Evolutionary conservation across 805 yeast species (phyloP).

Genomic region (Suhomyces sp.): DNA sequence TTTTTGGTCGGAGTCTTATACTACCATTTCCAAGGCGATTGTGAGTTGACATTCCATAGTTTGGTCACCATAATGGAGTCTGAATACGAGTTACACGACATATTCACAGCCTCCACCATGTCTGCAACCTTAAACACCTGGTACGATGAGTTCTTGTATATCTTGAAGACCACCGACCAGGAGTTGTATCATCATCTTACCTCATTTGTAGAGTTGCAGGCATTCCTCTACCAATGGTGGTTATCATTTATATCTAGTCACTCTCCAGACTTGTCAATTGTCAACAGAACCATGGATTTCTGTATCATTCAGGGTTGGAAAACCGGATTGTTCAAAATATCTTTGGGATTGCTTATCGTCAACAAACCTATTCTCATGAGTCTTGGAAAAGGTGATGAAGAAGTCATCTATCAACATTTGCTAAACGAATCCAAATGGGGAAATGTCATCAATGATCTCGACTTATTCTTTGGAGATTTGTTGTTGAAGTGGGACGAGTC

Average conservation of each 20-base stretch:
- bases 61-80: constrained; percentile 59
- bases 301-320: constrained; percentile 55
- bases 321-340: constrained; percentile 52
- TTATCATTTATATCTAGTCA: constrained; percentile 58
- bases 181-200: constrained; percentile 45
- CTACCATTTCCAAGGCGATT: constrained; percentile 33
- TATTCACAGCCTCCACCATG: constrained; percentile 50
- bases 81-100: constrained; percentile 49
- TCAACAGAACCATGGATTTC: constrained; percentile 51
- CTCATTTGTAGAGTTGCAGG: constrained; percentile 42
- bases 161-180: constrained; percentile 41
- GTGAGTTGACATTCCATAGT: constrained; percentile 49
- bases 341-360: constrained; percentile 49
- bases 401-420: constrained; percentile 43
- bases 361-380: constrained; percentile 47
- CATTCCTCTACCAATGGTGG: constrained; percentile 66
- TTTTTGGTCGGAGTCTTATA: constrained; percentile 61
- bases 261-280: constrained; percentile 52
- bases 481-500: constrained; percentile 36
- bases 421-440: constrained; percentile 47
- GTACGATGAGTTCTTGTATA: constrained; percentile 48
- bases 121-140: constrained; percentile 54
- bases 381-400: constrained; percentile 37
- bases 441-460: constrained; percentile 34
- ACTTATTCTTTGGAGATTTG: constrained; percentile 39